Evolutionary conservation across 495 filamentous ascomycete genomes (phyloP), one percentile per base, ranked within the genome.

Genomic region (Recurvomyces mirabilis): DNA sequence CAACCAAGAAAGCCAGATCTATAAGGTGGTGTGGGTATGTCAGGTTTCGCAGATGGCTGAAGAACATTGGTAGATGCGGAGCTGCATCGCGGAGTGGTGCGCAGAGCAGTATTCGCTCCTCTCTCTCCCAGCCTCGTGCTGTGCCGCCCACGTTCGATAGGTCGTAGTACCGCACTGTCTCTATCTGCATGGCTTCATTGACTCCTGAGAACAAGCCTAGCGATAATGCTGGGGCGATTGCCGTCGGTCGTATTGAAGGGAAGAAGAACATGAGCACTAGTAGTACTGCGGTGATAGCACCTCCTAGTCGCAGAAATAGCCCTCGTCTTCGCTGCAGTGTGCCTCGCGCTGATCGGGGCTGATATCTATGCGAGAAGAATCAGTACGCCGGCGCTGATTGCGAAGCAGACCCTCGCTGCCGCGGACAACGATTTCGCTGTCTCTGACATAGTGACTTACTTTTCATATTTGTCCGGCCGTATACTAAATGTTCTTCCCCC

Each of bases 21-120:
- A 99, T 87, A 32, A 96, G 72, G 57, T 93, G 80, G 59, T 99
- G 93, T 0, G 93, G 93, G 58, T 99, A 99, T 25, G 93, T 99
- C 41, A 99, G 82, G 64, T 96, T 99, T 35, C 74, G 78, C 31
- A 99, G 75, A 61, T 99, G 93, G 24, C 78, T 79, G 65, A 99
- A 99, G 73, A 99, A 96, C 91, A 99, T 94, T 31, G 83, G 81
- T 5, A 99, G 68, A 70, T 99, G 93, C 17, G 83, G 75, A 54
- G 89, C 79, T 18, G 93, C 93, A 62, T 99, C 93, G 57, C 93
- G 78, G 35, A 99, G 72, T 28, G 93, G 93, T 5, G 93, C 89
- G 59, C 91, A 95, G 59, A 99, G 78, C 32, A 99, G 71, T 52
- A 99, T 91, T 40, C 93, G 77, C 64, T 99, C 93, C 56, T 87